Base-by-base conservation (phyloP, 2,329 filamentous ascomycete species). In the Neofusicoccum cordaticola region DNA sequence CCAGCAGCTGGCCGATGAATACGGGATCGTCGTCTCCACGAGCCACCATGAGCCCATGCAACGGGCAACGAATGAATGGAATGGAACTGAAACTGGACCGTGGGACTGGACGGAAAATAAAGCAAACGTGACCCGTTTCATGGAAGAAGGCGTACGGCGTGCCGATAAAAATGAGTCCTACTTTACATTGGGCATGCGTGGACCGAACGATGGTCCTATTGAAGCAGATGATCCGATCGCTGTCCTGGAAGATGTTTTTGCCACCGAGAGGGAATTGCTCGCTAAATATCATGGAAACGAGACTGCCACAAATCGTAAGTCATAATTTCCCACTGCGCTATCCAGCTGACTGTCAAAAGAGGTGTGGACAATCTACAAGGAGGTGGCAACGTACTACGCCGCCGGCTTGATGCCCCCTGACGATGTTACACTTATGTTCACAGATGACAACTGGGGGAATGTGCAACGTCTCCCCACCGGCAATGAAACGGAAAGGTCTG, bases 41-140 rank as follows among this genome's bases (percentile, higher is more conserved):
- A 69, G 67, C 41, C 68, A 70, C 64, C 66, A 69, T 19, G 67
- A 70, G 42, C 69, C 68, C 2, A 70, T 69, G 66, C 67, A 68
- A 48, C 62, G 67, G 3, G 68, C 69, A 11, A 68, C 64, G 1
- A 70, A 69, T 56, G 67, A 69, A 35, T 69, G 68, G 68, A 37
- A 63, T 15, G 35, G 31, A 42, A 17, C 50, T 1, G 57, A 63
- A 3, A 41, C 17, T 1, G 66, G 67, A 3, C 65, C 63, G 5
- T 69, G 68, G 68, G 65, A 68, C 48, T 69, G 68, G 68, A 62
- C 31, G 4, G 37, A 8, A 12, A 69, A 69, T 17, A 66, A 68
- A 39, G 60, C 44, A 7, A 69, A 69, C 22, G 64, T 69, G 17
- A 67, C 64, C 6, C 62, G 48, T n/a, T 69, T 67, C 39, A 67